These are phyloP conservation scores for Crassisporium funariophilum DNA, from an alignment of 768 basidiomycete species.

Conservation along the genomic window DNA sequence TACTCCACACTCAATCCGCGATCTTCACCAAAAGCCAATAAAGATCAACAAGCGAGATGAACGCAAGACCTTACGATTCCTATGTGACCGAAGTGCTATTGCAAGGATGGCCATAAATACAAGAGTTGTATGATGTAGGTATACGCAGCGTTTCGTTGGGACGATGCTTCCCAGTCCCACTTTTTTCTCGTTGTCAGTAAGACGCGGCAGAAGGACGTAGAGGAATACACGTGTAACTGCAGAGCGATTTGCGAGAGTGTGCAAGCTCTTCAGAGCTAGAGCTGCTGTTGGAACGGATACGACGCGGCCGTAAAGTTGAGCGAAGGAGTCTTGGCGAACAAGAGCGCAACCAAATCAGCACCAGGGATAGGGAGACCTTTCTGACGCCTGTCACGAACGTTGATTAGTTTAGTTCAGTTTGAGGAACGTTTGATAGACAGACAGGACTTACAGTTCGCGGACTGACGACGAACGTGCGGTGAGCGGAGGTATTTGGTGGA, in stretches of 20 bases:
- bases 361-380: conserved; percentile 27
- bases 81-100: no score
- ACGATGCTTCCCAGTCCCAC: no score
- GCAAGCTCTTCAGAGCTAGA: neutral
- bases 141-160: no score
- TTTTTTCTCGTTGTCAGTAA: no score
- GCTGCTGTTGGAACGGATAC: conserved; percentile 18
- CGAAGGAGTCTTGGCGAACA: conserved; percentile 5
- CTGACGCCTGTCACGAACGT: conserved; percentile 15
- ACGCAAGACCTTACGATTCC: no score
- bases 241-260: neutral
- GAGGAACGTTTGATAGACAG: neutral
- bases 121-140: no score
- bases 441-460: conserved; percentile 53
- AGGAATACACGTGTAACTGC: neutral
- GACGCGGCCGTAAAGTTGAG: conserved; percentile 4
- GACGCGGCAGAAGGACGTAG: no score
- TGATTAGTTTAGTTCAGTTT: no score
- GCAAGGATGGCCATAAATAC: no score
- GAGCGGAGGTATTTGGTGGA: neutral
- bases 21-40: no score
- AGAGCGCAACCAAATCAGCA: conserved; percentile 12
- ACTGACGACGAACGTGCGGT: conserved; percentile 38
- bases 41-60: no score
- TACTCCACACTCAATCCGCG: no score